Evolutionary conservation across 2,329 filamentous ascomycete species (phyloP), one percentile per base, ranked within the genome.

Genomic region (Ceratocystiopsis minuta): DNA sequence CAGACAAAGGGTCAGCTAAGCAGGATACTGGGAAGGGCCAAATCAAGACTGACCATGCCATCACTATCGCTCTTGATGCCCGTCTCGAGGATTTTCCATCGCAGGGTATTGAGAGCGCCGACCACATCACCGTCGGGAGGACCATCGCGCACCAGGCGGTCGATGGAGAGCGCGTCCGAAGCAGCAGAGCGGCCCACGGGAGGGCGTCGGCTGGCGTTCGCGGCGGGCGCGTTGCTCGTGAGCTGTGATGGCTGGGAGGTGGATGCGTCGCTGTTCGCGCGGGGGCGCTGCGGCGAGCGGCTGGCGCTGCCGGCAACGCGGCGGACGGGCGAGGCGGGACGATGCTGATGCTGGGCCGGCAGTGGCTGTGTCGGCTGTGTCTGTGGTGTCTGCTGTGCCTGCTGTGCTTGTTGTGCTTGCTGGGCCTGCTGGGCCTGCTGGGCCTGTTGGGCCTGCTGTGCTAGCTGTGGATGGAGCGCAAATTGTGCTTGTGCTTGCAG

Each of bases 101-200:
- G 71, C 51, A 80, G 65, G 51, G 78, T 79, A 52, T 82, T 76
- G 40, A 88, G 62, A 10, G 77, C 77, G 16, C 72, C 70, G 18
- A 67, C 56, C 18, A 79, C 65, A 56, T 90, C 77, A 16, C 77
- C 80, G 49, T 77, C 70, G 2, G 75, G 73, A 2, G 86, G 84
- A 0, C 86, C 87, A 47, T 88, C 84, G 50, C 83, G 75, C 38
- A 95, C 67, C 37, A 93, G 68, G 48, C 75, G 67, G 55, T 93
- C 84, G 24, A 95, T 60, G 17, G 72, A 71, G 53, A 79, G 61
- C 44, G 65, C 60, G 51, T 78, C 71, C 20, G 71, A 64, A 47
- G 58, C 60, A 36, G 55, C 66, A 52, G 55, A 66, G 60, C 55
- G 68, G 51, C 46, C 66, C 51, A 56, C 57, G 51, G 50, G 62